Conservation (phyloP, 2,329 filamentous ascomycete species). For the Fusarium fracticaudum region DNA sequence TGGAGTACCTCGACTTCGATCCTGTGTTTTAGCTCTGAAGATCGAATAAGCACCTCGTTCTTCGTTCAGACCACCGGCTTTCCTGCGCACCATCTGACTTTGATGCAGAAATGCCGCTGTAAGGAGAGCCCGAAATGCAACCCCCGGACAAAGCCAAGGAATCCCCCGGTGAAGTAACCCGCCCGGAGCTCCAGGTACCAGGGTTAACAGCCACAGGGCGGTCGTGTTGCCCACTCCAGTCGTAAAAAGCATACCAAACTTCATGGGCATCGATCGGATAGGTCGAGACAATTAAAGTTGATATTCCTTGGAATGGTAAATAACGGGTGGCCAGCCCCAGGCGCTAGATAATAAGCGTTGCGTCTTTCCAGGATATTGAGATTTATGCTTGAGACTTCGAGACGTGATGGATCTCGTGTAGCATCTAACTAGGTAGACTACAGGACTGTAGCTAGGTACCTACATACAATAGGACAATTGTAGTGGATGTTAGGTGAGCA, state of each 20-base stretch:
- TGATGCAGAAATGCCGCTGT: slow-evolving; percentile 35
- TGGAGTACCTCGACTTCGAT: slow-evolving; percentile 22
- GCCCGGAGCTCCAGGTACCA: slow-evolving; percentile 32
- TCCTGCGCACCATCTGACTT: slow-evolving; percentile 16
- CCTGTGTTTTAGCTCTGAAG: background rate
- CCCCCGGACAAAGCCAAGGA: slow-evolving; percentile 36
- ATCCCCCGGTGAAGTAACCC: slow-evolving; percentile 33
- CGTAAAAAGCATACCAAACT: slow-evolving; percentile 1
- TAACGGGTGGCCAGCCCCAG: slow-evolving; percentile 36
- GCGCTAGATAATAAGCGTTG: slow-evolving; percentile 34
- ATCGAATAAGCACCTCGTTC: slow-evolving; percentile 8
- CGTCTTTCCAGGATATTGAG: slow-evolving; percentile 10
- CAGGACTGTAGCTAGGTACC: background rate
- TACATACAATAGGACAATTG: background rate
- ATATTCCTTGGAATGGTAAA: slow-evolving; percentile 37
- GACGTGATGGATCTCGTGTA: slow-evolving; percentile 23
- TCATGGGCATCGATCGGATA: background rate
- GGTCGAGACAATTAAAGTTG: slow-evolving; percentile 7
- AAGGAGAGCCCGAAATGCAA: slow-evolving; percentile 37
- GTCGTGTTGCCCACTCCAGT: slow-evolving; percentile 21
- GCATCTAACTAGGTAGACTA: background rate
- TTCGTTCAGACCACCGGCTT: slow-evolving; percentile 8
- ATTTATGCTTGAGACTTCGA: slow-evolving; percentile 10
- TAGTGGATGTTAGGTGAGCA: background rate
- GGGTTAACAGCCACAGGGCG: slow-evolving; percentile 22